phyloP scores from a whole-genome alignment of 352 stramenopile species.

The Aphanomyces astaci region DNA sequence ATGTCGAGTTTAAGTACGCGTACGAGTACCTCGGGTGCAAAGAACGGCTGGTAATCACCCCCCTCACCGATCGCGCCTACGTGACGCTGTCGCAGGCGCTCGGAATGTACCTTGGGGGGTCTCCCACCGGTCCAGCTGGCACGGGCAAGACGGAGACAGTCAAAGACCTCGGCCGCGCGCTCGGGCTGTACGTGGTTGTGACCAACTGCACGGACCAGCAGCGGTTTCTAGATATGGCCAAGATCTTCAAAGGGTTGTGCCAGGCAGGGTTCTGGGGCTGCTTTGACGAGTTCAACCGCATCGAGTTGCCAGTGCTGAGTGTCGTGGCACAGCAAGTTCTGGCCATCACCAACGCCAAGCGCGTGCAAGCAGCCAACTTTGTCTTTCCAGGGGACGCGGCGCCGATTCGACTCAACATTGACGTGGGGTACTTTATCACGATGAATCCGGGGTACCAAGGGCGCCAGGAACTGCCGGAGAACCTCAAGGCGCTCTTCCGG shows the following conservation, averaged over 20 bases:
- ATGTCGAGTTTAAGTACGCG: slow-evolving; percentile 87
- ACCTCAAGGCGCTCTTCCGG: slow-evolving; percentile 89
- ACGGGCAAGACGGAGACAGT: slow-evolving; percentile 90
- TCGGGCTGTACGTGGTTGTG: slow-evolving; percentile 88
- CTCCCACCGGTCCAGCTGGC: slow-evolving; percentile 76
- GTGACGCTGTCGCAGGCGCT: slow-evolving; percentile 87
- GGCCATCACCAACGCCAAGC: slow-evolving; percentile 70
- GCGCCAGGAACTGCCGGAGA: slow-evolving; percentile 87
- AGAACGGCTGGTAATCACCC: slow-evolving; percentile 83
- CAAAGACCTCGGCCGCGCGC: slow-evolving; percentile 86
- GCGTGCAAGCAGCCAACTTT: slow-evolving; percentile 41
- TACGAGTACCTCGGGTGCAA: slow-evolving; percentile 94
- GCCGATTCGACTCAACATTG: slow-evolving; percentile 45
- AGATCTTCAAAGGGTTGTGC: slow-evolving; percentile 90
- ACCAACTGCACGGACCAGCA: slow-evolving; percentile 91
- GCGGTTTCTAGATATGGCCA: slow-evolving; percentile 87
- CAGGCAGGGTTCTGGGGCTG: slow-evolving; percentile 87
- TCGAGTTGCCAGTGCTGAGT: slow-evolving; percentile 87
- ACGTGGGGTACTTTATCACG: slow-evolving; percentile 85
- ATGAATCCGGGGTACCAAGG: slow-evolving; percentile 93
- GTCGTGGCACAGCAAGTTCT: slow-evolving; percentile 91
- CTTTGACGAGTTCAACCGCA: slow-evolving; percentile 92
- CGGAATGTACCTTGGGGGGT: slow-evolving; percentile 82
- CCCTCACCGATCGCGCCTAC: slow-evolving; percentile 86
- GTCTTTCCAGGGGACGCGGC: slow-evolving; percentile 58